These are phyloP conservation scores for Lipomyces spencermartinsiae DNA, from an alignment of 805 yeast genomes.

Conservation along the genomic window DNA sequence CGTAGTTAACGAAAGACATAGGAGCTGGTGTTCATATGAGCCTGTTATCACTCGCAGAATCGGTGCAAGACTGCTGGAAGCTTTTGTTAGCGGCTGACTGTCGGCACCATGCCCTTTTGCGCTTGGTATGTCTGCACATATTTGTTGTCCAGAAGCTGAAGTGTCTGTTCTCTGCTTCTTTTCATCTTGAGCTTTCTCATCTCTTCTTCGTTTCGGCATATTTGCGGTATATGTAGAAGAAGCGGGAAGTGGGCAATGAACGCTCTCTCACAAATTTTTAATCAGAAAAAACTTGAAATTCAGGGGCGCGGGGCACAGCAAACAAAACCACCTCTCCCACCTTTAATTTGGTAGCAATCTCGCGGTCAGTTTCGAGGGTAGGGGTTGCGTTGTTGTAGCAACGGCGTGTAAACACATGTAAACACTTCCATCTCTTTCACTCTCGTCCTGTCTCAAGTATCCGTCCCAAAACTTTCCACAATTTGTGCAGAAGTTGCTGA, in stretches of 20 bases:
- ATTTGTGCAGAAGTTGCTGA: not conserved
- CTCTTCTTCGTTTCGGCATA: slow-evolving; percentile 8
- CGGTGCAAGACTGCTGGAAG: slow-evolving; percentile 13
- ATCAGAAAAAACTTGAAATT: not conserved
- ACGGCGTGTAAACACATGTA: not conserved
- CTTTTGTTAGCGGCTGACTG: not conserved
- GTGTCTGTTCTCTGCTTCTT: not conserved
- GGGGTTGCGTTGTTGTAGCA: not conserved
- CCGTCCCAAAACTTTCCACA: not conserved
- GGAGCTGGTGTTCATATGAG: slow-evolving; percentile 90
- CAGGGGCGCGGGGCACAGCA: slow-evolving; percentile 7
- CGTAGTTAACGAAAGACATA: slow-evolving; percentile 80
- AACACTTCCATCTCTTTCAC: not conserved
- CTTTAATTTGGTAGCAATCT: not conserved
- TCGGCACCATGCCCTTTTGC: too few species aligned
- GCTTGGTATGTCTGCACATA: not conserved
- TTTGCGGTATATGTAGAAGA: not conserved
- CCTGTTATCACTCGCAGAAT: slow-evolving; percentile 82
- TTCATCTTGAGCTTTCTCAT: not conserved
- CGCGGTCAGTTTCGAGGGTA: not conserved
- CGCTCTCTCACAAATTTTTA: not conserved
- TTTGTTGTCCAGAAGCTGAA: not conserved
- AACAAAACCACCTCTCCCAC: too few species aligned
- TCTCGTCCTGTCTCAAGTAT: not conserved
- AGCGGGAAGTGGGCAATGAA: not conserved